A percentile compares a stretch with the other conserved stretches of the same genome.
phyloP scores from a whole-genome alignment of 192 early-diverging fungal species.

The Umbelopsis isabellina region DNA sequence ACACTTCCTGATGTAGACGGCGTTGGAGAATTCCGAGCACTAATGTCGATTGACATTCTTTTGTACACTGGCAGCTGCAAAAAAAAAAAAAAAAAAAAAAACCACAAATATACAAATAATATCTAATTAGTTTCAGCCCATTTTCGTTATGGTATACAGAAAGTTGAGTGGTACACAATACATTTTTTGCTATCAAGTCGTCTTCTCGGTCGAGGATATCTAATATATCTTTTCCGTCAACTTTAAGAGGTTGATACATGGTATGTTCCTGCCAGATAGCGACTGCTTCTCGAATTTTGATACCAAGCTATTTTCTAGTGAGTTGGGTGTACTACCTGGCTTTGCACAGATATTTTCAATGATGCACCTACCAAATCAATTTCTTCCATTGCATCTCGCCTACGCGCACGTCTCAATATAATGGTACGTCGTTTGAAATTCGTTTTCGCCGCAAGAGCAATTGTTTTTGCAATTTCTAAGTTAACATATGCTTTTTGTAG shows the following conservation, averaged over 20 bases:
- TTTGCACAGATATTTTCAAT: neutral
- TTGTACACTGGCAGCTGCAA: slow-evolving; percentile 16
- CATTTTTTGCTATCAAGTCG: slow-evolving; percentile 16
- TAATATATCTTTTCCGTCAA: slow-evolving; percentile 25
- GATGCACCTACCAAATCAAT: slow-evolving; percentile 26
- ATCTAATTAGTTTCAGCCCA: neutral
- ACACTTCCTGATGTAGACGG: slow-evolving; percentile 10
- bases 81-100: neutral
- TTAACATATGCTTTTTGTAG: slow-evolving; percentile 40
- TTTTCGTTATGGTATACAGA: neutral
- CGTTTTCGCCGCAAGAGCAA: slow-evolving; percentile 39
- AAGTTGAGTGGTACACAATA: neutral
- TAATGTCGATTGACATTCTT: slow-evolving; percentile 15
- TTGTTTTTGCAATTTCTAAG: slow-evolving; percentile 36
- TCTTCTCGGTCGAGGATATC: slow-evolving; percentile 32
- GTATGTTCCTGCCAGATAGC: slow-evolving; percentile 25
- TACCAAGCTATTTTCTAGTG: slow-evolving; percentile 6
- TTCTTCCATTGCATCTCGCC: slow-evolving; percentile 22
- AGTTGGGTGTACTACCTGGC: neutral
- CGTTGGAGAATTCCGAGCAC: slow-evolving; percentile 20
- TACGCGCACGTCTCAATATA: slow-evolving; percentile 29
- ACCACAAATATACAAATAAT: neutral
- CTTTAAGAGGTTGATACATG: slow-evolving; percentile 12
- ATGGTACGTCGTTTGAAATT: slow-evolving; percentile 37
- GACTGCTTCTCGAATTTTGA: slow-evolving; percentile 15